phyloP scores from a whole-genome alignment of 202 grass and related monocot genomes.

The Zizania palustris region DNA sequence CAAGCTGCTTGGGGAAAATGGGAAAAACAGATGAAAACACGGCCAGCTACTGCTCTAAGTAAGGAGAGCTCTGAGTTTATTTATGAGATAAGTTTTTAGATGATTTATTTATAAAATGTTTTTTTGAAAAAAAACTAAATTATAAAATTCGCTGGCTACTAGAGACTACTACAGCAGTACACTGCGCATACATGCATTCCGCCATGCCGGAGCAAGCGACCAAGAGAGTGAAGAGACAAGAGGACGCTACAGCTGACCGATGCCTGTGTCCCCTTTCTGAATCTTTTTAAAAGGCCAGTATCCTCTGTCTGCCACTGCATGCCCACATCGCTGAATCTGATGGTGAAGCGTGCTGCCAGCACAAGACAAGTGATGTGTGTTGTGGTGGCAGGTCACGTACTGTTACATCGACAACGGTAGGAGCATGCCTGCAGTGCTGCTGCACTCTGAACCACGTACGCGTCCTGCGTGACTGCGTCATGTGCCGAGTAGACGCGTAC shows the following conservation, averaged over 20 bases:
- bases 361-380: neutral
- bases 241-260: neutral
- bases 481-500: too few relatives aligned
- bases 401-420: neutral
- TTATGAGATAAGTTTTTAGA: too few relatives aligned
- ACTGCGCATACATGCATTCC: neutral
- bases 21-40: too few relatives aligned
- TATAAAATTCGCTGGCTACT: too few relatives aligned
- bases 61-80: too few relatives aligned
- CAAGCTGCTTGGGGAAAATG: too few relatives aligned
- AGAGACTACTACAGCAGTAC: too few relatives aligned
- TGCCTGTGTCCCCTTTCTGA: neutral
- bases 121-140: too few relatives aligned
- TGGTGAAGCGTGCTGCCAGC: neutral
- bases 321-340: neutral
- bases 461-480: too few relatives aligned
- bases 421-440: neutral
- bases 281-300: neutral
- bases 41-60: too few relatives aligned
- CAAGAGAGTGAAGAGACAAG: slow-evolving; percentile 1
- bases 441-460: neutral
- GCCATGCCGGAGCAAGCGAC: neutral
- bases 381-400: neutral
- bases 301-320: neutral
- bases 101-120: too few relatives aligned